Percentiles rank a stretch among this genome's conserved stretches.
Evolutionary conservation across 1,139 yeast species (phyloP).

Genomic region (Candida neerlandica): DNA sequence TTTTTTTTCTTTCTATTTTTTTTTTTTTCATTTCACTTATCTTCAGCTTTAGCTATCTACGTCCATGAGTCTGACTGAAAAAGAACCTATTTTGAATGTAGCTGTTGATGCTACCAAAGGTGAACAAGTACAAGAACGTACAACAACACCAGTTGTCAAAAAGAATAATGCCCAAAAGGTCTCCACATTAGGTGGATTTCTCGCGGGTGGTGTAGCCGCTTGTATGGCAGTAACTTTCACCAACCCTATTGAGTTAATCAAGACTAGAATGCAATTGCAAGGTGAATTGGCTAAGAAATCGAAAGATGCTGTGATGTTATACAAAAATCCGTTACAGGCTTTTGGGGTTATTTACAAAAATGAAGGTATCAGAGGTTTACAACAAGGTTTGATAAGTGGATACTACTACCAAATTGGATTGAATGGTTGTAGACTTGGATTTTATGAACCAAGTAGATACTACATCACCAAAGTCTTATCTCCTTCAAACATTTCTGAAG

Average conservation of each 20-base stretch:
- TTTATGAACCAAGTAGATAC: constrained; percentile 85
- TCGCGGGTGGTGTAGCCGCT: constrained; percentile 95
- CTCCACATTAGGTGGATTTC: constrained; percentile 75
- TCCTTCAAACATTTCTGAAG: constrained; percentile 41
- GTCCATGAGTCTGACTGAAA: constrained; percentile 10
- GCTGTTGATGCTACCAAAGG: background rate
- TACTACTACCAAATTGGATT: constrained; percentile 86
- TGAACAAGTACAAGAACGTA: no score
- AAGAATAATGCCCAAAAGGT: constrained; percentile 47
- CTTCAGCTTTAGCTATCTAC: no score
- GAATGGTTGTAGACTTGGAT: constrained; percentile 91
- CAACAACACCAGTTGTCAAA: background rate
- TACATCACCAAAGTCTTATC: constrained; percentile 56
- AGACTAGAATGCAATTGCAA: constrained; percentile 94
- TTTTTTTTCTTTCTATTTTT: background rate
- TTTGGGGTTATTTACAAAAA: constrained; percentile 68
- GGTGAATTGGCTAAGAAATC: constrained; percentile 75
- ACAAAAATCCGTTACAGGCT: constrained; percentile 87
- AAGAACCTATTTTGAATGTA: background rate
- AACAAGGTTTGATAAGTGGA: constrained; percentile 83
- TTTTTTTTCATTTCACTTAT: background rate
- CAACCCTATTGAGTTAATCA: constrained; percentile 91
- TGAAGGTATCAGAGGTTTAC: constrained; percentile 88
- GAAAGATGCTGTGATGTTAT: constrained; percentile 51
- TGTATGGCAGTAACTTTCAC: constrained; percentile 98